Conservation (phyloP, 176 grass and related monocot species). For the Juncus effusus region DNA sequence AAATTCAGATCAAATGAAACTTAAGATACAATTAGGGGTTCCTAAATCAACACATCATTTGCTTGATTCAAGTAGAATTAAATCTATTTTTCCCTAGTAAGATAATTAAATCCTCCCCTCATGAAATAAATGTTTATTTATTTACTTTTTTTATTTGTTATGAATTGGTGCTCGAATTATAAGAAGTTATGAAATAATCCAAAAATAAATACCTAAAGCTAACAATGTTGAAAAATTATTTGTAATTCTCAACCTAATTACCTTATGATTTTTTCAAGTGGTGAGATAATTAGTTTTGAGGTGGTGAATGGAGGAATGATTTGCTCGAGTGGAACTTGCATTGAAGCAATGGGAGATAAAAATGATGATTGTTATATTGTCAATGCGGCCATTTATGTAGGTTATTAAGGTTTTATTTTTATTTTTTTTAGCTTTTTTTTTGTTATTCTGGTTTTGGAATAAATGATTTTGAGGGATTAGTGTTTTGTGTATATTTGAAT, state of each 20-base stretch:
- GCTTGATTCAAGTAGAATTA: constrained; percentile 68
- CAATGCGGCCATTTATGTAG: constrained; percentile 74
- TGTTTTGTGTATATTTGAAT: background rate
- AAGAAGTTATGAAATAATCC: no score
- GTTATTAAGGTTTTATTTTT: no score
- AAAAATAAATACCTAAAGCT: no score
- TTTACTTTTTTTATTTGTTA: no score
- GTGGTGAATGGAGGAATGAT: constrained; percentile 84
- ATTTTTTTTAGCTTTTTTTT: no score
- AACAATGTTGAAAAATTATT: no score
- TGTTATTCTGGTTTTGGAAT: background rate
- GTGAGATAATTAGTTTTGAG: constrained; percentile 73
- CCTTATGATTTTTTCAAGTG: constrained; percentile 32
- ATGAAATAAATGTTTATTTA: background rate
- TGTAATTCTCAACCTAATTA: no score
- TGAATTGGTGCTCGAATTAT: background rate
- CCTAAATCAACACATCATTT: constrained; percentile 63
- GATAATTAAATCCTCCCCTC: constrained; percentile 25
- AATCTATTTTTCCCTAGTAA: constrained; percentile 89
- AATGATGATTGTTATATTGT: constrained; percentile 95
- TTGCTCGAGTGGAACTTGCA: constrained; percentile 73
- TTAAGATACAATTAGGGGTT: constrained; percentile 84
- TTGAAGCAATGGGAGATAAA: constrained; percentile 97
- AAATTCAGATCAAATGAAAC: constrained; percentile 94
- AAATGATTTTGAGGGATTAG: background rate